A percentile compares a stretch with the other conserved stretches of the same genome.
phyloP scores from a whole-genome alignment of 2,329 filamentous ascomycete genomes.

The Davidsoniella virescens region DNA sequence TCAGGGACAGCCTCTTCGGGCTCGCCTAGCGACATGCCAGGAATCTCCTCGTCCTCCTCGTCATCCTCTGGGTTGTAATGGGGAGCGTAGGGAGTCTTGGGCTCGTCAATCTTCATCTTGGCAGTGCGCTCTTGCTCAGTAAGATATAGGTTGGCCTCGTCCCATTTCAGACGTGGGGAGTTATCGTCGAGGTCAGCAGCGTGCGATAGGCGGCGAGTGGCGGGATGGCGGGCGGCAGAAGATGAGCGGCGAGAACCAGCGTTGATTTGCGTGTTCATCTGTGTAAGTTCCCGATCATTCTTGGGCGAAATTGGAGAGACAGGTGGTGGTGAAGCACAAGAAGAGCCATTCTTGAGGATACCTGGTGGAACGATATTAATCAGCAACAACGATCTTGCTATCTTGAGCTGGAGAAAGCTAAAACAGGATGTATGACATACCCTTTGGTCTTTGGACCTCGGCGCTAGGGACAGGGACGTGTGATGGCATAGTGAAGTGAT shows the following conservation, averaged over 20 bases:
- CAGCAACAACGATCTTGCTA: not conserved
- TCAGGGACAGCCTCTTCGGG: slow-evolving; percentile 59
- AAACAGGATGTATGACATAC: slow-evolving; percentile 19
- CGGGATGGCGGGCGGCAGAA: slow-evolving; percentile 29
- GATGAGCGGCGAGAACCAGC: slow-evolving; percentile 73
- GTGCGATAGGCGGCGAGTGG: slow-evolving; percentile 42
- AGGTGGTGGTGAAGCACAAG: slow-evolving; percentile 35
- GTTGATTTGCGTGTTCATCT: slow-evolving; percentile 90
- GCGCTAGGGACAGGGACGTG: slow-evolving; percentile 17
- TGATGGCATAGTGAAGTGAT: slow-evolving; percentile 8
- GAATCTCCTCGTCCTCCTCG: slow-evolving; percentile 80
- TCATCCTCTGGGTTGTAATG: slow-evolving; percentile 85
- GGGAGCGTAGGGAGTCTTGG: slow-evolving; percentile 90
- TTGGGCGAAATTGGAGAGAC: slow-evolving; percentile 27
- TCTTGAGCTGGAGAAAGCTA: not conserved
- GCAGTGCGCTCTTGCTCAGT: slow-evolving; percentile 89
- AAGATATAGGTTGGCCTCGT: slow-evolving; percentile 93
- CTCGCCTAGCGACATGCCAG: slow-evolving; percentile 80
- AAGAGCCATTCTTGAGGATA: slow-evolving; percentile 83
- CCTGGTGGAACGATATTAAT: slow-evolving; percentile 32
- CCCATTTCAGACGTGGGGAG: slow-evolving; percentile 81
- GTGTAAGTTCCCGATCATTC: slow-evolving; percentile 72
- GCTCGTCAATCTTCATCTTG: slow-evolving; percentile 98
- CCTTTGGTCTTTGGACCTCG: slow-evolving; percentile 29
- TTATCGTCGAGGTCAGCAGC: slow-evolving; percentile 6